Conservation (phyloP, 768 basidiomycete genomes). For the Imleria badia region DNA sequence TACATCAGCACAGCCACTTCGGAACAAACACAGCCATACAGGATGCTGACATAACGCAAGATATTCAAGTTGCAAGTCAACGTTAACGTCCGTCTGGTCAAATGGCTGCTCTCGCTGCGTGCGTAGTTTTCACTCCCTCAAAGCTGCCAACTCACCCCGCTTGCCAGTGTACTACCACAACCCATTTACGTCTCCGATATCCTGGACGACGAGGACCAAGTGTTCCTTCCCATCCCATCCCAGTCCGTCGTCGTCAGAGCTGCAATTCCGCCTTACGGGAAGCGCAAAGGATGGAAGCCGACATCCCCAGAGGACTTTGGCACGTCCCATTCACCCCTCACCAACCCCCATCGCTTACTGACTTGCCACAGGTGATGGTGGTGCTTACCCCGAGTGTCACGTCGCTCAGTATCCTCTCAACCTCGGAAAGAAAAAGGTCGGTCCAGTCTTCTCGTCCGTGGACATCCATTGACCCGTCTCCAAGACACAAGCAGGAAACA, state of each 20-base stretch:
- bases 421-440: constrained; percentile 92
- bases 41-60: constrained; percentile 18
- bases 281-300: constrained; percentile 85
- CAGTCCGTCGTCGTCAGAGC: constrained; percentile 48
- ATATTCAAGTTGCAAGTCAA: background rate
- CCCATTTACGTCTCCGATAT: constrained; percentile 54
- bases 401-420: constrained; percentile 96
- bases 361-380: constrained; percentile 66
- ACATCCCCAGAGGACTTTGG: constrained; percentile 81
- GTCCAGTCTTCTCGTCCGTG: constrained; percentile 17
- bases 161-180: constrained; percentile 61
- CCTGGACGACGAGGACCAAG: constrained; percentile 64
- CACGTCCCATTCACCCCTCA: constrained; percentile 35
- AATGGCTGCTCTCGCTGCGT: constrained; percentile 79
- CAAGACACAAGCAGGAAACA: constrained; percentile 89
- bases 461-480: background rate
- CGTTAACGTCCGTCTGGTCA: constrained; percentile 21
- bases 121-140: constrained; percentile 33
- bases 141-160: constrained; percentile 3
- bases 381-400: constrained; percentile 93
- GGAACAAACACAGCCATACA: constrained; percentile 23
- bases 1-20: constrained; percentile 22
- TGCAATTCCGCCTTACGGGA: constrained; percentile 80
- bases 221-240: constrained; percentile 30
- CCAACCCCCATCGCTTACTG: background rate